Evolutionary conservation across 495 filamentous ascomycete species (phyloP).

Genomic region (Hyaloscypha finlandica): DNA sequence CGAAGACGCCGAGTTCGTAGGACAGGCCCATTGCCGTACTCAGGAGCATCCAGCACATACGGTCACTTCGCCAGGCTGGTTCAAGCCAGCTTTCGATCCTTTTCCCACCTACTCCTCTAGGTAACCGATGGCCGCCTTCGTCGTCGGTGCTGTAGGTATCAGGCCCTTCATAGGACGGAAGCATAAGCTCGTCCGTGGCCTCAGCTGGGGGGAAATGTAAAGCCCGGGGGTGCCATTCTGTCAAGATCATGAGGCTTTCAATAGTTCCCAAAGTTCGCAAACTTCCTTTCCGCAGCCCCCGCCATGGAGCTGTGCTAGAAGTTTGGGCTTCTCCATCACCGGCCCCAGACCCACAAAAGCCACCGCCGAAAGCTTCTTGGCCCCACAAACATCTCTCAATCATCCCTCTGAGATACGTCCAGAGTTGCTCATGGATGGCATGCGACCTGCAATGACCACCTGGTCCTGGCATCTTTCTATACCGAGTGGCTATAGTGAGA

Average conservation of each 20-base stretch:
- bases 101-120: constrained; percentile 60
- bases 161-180: constrained; percentile 47
- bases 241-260: constrained; percentile 88
- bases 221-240: constrained; percentile 94
- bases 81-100: constrained; percentile 94
- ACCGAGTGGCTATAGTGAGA: constrained; percentile 86
- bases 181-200: constrained; percentile 59
- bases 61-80: constrained; percentile 92
- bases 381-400: constrained; percentile 94
- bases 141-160: constrained; percentile 51
- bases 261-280: constrained; percentile 90
- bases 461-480: constrained; percentile 74
- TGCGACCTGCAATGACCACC: constrained; percentile 82
- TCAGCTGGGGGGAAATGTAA: constrained; percentile 94
- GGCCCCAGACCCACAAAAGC: constrained; percentile 73
- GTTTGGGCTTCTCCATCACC: constrained; percentile 62
- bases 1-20: constrained; percentile 94
- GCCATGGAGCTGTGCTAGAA: constrained; percentile 60
- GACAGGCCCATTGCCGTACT: constrained; percentile 87
- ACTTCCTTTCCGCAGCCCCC: constrained; percentile 67
- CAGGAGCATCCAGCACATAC: constrained; percentile 98
- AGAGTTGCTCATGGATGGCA: constrained; percentile 94
- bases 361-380: constrained; percentile 89
- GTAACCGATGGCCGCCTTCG: constrained; percentile 43
- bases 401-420: constrained; percentile 91